Conservation (phyloP, 2,329 filamentous ascomycete species). For the Penicillium oxalicum region DNA sequence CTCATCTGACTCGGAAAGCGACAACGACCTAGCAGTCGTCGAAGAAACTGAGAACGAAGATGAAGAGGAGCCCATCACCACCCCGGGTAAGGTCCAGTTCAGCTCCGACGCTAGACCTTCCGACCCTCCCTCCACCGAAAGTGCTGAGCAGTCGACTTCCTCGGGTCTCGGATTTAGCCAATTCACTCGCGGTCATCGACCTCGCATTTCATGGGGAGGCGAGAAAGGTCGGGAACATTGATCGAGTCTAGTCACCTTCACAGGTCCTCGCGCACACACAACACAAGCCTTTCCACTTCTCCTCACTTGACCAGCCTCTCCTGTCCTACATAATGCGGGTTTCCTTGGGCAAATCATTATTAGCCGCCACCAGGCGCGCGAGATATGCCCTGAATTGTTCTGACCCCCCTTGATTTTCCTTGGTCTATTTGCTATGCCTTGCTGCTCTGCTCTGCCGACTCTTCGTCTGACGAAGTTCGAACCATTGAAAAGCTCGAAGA, state of each 20-base stretch:
- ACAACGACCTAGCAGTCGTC: slow-evolving; percentile 4
- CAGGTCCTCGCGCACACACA: neutral
- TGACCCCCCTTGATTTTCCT: slow-evolving; percentile 2
- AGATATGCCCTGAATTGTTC: neutral
- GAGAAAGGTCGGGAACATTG: slow-evolving; percentile 30
- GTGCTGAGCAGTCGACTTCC: slow-evolving; percentile 13
- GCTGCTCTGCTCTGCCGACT: neutral
- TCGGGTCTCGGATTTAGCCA: slow-evolving; percentile 13
- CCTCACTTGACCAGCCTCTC: no score
- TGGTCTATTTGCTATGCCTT: neutral
- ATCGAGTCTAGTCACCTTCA: neutral
- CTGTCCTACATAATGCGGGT: neutral
- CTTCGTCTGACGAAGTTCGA: no score
- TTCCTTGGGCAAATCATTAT: neutral
- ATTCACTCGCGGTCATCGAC: slow-evolving; percentile 22
- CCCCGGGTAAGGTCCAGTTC: slow-evolving; percentile 28
- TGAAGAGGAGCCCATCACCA: slow-evolving; percentile 15
- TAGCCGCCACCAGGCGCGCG: no score
- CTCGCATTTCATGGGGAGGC: slow-evolving; percentile 39
- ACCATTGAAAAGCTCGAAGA: no score
- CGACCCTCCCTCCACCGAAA: slow-evolving; percentile 5
- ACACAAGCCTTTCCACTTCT: neutral
- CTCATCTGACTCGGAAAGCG: slow-evolving; percentile 23
- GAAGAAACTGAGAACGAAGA: slow-evolving; percentile 24
- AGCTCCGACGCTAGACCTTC: slow-evolving; percentile 28